Conservation (phyloP, 495 filamentous ascomycete genomes). For the Saxophila tyrrhenica region DNA sequence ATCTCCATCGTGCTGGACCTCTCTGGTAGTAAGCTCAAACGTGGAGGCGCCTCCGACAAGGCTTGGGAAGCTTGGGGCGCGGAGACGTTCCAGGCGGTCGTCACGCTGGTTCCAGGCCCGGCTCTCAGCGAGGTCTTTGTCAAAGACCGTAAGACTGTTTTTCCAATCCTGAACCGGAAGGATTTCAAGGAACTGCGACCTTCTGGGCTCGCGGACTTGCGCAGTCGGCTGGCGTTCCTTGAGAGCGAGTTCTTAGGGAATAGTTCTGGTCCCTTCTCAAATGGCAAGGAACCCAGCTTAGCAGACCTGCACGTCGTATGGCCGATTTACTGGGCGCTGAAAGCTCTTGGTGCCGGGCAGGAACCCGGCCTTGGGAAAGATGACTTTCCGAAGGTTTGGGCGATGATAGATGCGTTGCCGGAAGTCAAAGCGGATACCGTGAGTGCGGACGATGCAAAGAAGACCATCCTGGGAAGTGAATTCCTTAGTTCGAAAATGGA, state of each 20-base stretch:
- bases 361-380: slow-evolving; percentile 16
- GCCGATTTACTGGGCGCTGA: slow-evolving; percentile 17
- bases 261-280: slow-evolving; percentile 3
- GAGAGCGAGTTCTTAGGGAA: slow-evolving; percentile 11
- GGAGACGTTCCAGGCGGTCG: slow-evolving; percentile 5
- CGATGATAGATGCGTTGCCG: slow-evolving; percentile 15
- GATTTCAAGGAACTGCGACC: slow-evolving; percentile 13
- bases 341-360: slow-evolving; percentile 8
- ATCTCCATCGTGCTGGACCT: slow-evolving; percentile 20
- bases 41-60: slow-evolving; percentile 8
- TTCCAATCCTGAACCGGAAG: slow-evolving; percentile 13
- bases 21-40: not conserved
- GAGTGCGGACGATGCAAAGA: slow-evolving; percentile 7
- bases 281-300: slow-evolving; percentile 10
- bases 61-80: slow-evolving; percentile 19
- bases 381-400: slow-evolving; percentile 18
- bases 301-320: slow-evolving; percentile 21
- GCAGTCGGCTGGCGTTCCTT: slow-evolving; percentile 2
- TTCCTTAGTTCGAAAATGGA: slow-evolving; percentile 1
- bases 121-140: slow-evolving; percentile 10
- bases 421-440: slow-evolving; percentile 2
- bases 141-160: slow-evolving; percentile 21
- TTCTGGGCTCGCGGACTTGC: slow-evolving; percentile 12
- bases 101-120: slow-evolving; percentile 9
- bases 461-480: slow-evolving; percentile 7